Percentiles rank a stretch among this genome's conserved stretches.
Evolutionary conservation across 2,329 filamentous ascomycete species (phyloP).

Genomic region (Curvularia hawaiiensis): DNA sequence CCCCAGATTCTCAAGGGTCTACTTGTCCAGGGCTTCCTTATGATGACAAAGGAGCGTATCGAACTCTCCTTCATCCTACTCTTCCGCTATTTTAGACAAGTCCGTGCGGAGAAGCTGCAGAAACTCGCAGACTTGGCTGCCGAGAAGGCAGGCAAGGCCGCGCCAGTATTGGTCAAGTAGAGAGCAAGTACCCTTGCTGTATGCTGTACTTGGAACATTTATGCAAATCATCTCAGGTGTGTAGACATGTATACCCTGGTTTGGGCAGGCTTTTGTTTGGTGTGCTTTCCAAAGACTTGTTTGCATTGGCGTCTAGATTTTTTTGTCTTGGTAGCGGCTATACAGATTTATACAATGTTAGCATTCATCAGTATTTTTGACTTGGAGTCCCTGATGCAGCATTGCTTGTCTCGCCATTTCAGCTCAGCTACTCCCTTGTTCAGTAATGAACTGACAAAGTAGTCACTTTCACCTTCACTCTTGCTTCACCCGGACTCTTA

Average conservation of each 20-base stretch:
- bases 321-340: background rate
- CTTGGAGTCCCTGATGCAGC: background rate
- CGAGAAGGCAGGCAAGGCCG: conserved; percentile 53
- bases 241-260: conserved; percentile 10
- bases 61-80: conserved; percentile 87
- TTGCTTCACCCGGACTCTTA: no score
- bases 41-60: conserved; percentile 99
- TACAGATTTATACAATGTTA: background rate
- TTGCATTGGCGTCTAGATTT: background rate
- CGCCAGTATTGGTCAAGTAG: conserved; percentile 43
- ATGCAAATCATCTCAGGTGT: conserved; percentile 10
- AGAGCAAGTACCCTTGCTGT: background rate
- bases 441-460: no score
- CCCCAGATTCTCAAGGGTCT: conserved; percentile 94
- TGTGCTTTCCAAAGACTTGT: background rate
- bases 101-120: conserved; percentile 72
- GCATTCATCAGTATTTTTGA: background rate
- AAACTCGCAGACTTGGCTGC: conserved; percentile 69
- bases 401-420: background rate
- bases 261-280: background rate
- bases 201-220: conserved; percentile 1
- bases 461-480: no score
- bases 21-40: conserved; percentile 90
- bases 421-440: no score
- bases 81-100: conserved; percentile 76